Percentiles rank a stretch among this genome's conserved stretches.
These are phyloP conservation scores for Cadophora sp. DNA, from an alignment of 2,329 filamentous ascomycete genomes.

Conservation along the genomic window DNA sequence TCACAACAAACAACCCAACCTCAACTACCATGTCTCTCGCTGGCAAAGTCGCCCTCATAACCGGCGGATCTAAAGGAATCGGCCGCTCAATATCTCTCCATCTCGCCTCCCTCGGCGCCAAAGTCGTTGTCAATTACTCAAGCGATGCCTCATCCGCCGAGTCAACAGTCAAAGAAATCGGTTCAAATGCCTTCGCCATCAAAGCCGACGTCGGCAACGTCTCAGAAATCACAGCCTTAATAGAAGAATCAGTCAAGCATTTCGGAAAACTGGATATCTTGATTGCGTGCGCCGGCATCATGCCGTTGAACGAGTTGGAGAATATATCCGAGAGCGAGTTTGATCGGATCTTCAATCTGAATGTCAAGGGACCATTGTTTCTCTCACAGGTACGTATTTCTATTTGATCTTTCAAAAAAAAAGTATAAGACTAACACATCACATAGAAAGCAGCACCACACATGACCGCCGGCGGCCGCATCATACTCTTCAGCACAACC, in stretches of 20 bases:
- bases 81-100: slow-evolving; percentile 63
- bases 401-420: not conserved
- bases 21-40: slow-evolving; percentile 28
- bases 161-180: slow-evolving; percentile 55
- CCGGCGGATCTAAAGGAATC: slow-evolving; percentile 61
- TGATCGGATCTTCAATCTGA: slow-evolving; percentile 56
- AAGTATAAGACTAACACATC: not conserved
- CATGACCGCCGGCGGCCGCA: slow-evolving; percentile 55
- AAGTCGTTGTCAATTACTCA: slow-evolving; percentile 65
- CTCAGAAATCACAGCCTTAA: slow-evolving; percentile 54
- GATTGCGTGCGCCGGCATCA: slow-evolving; percentile 60
- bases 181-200: slow-evolving; percentile 56
- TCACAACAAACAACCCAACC: not conserved
- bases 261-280: slow-evolving; percentile 66
- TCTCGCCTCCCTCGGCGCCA: slow-evolving; percentile 61
- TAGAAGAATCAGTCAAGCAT: slow-evolving; percentile 54
- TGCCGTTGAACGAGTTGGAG: slow-evolving; percentile 57
- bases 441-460: slow-evolving; percentile 56
- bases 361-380: slow-evolving; percentile 65
- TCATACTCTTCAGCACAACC: slow-evolving; percentile 59
- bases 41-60: slow-evolving; percentile 43
- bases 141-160: slow-evolving; percentile 54
- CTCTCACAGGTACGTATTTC: slow-evolving; percentile 49
- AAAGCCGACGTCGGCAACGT: slow-evolving; percentile 60
- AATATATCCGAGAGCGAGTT: slow-evolving; percentile 57